phyloP scores from a whole-genome alignment of 192 early-diverging fungal genomes.

The Rhizophlyctis rosea region DNA sequence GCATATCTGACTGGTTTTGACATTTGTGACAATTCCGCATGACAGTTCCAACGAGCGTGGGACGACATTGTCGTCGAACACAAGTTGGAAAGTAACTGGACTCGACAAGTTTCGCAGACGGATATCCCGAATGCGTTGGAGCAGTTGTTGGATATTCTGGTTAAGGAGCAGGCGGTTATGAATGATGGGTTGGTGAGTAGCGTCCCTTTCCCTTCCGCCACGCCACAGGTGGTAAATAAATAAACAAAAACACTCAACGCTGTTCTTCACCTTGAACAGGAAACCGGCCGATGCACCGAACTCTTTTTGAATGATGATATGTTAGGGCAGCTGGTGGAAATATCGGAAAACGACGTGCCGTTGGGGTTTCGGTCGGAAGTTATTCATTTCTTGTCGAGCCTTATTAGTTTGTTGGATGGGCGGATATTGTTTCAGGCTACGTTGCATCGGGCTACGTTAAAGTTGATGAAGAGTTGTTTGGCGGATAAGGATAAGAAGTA shows the following conservation, averaged over 20 bases:
- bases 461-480: constrained; percentile 69
- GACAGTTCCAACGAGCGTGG: constrained; percentile 27
- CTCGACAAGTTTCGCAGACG: constrained; percentile 60
- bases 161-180: constrained; percentile 77
- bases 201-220: no score
- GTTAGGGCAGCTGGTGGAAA: constrained; percentile 72
- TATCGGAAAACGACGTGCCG: constrained; percentile 76
- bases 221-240: no score
- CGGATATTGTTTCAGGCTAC: constrained; percentile 87
- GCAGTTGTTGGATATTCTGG: constrained; percentile 82
- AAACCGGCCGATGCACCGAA: constrained; percentile 86
- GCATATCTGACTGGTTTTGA: no score
- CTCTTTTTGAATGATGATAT: constrained; percentile 81
- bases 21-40: no score
- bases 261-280: no score
- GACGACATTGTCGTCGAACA: constrained; percentile 27
- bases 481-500: constrained; percentile 22
- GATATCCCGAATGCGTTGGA: constrained; percentile 72
- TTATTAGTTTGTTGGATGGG: constrained; percentile 84
- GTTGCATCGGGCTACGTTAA: constrained; percentile 80
- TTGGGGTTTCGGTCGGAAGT: constrained; percentile 74
- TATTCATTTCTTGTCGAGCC: constrained; percentile 70
- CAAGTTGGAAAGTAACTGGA: constrained; percentile 32
- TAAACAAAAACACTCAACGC: no score
- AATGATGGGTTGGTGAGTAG: constrained; percentile 56